phyloP scores from a whole-genome alignment of 73 alveolate genomes.

The Durusdinium trenchii region DNA sequence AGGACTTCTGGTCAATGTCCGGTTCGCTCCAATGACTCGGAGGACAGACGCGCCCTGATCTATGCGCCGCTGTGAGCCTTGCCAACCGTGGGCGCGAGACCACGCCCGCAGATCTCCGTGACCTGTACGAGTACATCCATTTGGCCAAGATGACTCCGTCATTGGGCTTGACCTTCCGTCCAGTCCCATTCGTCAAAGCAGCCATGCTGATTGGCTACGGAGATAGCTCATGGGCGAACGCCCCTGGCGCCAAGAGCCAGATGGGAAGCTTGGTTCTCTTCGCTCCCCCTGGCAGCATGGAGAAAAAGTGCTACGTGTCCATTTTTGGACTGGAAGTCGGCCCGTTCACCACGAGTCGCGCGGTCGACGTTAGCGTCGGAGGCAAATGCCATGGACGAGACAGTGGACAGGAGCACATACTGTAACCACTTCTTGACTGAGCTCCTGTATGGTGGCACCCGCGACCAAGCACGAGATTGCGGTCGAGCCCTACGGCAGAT shows the following conservation, averaged over 20 bases:
- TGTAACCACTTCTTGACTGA: not conserved
- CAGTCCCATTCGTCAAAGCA: not conserved
- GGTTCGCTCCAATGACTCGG: too few relatives aligned
- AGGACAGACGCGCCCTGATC: not conserved
- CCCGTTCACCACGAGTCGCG: too few relatives aligned
- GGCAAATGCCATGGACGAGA: not conserved
- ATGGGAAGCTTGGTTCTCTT: conserved; percentile 1
- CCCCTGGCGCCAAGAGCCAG: not conserved
- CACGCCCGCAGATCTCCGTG: not conserved
- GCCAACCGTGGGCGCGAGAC: not conserved
- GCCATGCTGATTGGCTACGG: not conserved
- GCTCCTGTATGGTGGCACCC: not conserved
- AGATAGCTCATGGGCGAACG: conserved; percentile 12
- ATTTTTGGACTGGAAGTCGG: too few relatives aligned
- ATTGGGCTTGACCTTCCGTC: not conserved
- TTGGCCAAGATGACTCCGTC: not conserved
- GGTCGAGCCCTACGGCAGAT: not conserved
- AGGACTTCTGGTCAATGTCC: too few relatives aligned
- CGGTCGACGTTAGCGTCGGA: not conserved
- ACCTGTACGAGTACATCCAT: not conserved
- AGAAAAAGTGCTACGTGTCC: too few relatives aligned
- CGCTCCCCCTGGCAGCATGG: not conserved
- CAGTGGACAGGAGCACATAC: not conserved
- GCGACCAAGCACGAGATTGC: not conserved
- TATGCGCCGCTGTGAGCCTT: not conserved